Conservation (phyloP, 2,329 filamentous ascomycete genomes). For the Alternaria triticina region DNA sequence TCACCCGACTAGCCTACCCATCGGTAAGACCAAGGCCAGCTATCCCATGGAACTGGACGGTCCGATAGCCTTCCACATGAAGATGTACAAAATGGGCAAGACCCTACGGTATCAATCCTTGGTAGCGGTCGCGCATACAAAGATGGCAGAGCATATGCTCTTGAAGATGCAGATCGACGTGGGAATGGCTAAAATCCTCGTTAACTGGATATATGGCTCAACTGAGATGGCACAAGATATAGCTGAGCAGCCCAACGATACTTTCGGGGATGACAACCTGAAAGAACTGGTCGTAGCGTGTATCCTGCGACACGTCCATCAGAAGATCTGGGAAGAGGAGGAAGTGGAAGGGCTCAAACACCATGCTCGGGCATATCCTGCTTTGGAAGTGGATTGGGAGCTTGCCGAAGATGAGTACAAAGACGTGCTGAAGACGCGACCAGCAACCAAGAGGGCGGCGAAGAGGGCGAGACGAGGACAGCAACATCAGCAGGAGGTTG, state of each 20-base stretch:
- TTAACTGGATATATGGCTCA: not conserved
- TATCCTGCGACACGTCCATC: not conserved
- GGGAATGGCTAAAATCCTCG: not conserved
- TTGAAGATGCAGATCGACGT: not conserved
- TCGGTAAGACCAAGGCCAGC: not conserved
- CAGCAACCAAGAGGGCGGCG: not conserved
- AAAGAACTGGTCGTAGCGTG: not conserved
- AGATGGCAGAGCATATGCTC: not conserved
- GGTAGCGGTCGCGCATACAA: not conserved
- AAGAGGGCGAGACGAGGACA: not conserved
- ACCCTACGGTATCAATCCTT: not conserved
- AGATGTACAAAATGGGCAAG: not conserved
- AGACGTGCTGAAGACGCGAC: not conserved
- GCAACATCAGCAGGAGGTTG: not conserved
- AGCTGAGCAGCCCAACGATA: accelerated
- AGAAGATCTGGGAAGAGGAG: not conserved
- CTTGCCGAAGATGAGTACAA: not conserved
- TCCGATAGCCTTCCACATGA: accelerated
- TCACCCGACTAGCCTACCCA: not conserved
- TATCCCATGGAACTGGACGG: not conserved
- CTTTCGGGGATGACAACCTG: not conserved
- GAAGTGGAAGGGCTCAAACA: not conserved
- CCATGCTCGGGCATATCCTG: not conserved
- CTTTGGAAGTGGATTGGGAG: not conserved
- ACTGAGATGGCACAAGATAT: accelerated